These are phyloP conservation scores for Pleurotus giganteus DNA, from an alignment of 768 basidiomycete species.

Conservation along the genomic window DNA sequence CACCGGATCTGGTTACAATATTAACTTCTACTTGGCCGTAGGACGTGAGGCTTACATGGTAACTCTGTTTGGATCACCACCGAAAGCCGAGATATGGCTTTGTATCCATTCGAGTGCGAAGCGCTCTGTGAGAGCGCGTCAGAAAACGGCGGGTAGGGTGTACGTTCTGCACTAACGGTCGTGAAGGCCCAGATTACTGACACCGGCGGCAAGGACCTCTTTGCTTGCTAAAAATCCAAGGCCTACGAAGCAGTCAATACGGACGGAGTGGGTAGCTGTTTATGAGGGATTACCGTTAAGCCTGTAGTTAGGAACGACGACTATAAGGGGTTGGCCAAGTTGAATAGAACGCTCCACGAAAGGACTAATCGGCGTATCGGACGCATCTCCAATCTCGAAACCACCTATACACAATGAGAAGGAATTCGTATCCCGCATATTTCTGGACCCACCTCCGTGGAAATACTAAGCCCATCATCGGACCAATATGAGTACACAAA, in stretches of 20 bases:
- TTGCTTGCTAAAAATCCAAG: constrained; percentile 41
- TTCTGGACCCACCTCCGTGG: constrained; percentile 22
- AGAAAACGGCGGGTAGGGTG: neutral
- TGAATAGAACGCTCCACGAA: constrained; percentile 29
- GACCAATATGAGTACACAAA: constrained; percentile 10
- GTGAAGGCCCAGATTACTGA: constrained; percentile 47
- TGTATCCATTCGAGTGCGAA: constrained; percentile 55
- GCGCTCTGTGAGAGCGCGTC: constrained; percentile 26
- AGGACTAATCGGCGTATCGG: constrained; percentile 17
- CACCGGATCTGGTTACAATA: constrained; percentile 32
- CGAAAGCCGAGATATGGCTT: constrained; percentile 48
- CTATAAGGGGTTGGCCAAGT: constrained; percentile 30
- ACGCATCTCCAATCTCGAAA: constrained; percentile 28
- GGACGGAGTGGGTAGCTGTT: neutral
- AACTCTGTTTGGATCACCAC: constrained; percentile 48
- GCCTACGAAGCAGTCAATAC: constrained; percentile 19
- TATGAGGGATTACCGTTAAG: constrained; percentile 25
- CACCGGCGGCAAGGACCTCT: constrained; percentile 35
- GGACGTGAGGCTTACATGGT: constrained; percentile 37
- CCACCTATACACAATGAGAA: constrained; percentile 21
- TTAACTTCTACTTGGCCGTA: neutral
- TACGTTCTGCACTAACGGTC: constrained; percentile 38
- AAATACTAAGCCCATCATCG: constrained; percentile 29
- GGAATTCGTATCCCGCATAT: neutral
- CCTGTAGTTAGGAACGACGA: constrained; percentile 40